Evolutionary conservation across 2,329 filamentous ascomycete species (phyloP).

Genomic region (Sarocladiaceae sp.): DNA sequence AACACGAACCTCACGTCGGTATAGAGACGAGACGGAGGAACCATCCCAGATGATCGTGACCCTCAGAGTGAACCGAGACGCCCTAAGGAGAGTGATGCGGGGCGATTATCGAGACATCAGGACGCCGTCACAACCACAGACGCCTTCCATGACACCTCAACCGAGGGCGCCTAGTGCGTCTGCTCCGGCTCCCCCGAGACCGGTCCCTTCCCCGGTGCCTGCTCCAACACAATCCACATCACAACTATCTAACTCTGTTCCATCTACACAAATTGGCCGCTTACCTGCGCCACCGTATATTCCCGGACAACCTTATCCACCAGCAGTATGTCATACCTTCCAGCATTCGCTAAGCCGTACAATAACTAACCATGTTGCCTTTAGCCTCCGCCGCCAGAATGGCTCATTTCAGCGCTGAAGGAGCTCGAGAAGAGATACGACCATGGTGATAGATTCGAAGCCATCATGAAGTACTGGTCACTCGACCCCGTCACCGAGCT

Average conservation of each 20-base stretch:
- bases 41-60: constrained; percentile 67
- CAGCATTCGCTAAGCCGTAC: too few species aligned
- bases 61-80: constrained; percentile 69
- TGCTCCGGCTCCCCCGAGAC: constrained; percentile 18
- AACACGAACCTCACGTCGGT: constrained; percentile 60
- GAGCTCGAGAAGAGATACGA: constrained; percentile 69
- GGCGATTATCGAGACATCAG: constrained; percentile 43
- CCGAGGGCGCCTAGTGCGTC: constrained; percentile 26
- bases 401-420: constrained; percentile 73
- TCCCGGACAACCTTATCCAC: constrained; percentile 49
- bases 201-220: constrained; percentile 33
- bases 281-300: constrained; percentile 62
- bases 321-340: constrained; percentile 51
- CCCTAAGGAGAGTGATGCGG: constrained; percentile 61
- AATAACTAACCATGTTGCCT: background rate
- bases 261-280: constrained; percentile 58
- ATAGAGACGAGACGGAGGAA: constrained; percentile 77
- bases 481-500: constrained; percentile 69
- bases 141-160: constrained; percentile 24
- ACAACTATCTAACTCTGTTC: constrained; percentile 32
- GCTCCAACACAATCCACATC: constrained; percentile 32
- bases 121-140: constrained; percentile 30
- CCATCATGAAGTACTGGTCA: constrained; percentile 83
- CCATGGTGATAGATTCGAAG: constrained; percentile 75
- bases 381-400: constrained; percentile 79